Evolutionary conservation across 768 basidiomycete species (phyloP).

Genomic region (Sistotremastrum suecicum): DNA sequence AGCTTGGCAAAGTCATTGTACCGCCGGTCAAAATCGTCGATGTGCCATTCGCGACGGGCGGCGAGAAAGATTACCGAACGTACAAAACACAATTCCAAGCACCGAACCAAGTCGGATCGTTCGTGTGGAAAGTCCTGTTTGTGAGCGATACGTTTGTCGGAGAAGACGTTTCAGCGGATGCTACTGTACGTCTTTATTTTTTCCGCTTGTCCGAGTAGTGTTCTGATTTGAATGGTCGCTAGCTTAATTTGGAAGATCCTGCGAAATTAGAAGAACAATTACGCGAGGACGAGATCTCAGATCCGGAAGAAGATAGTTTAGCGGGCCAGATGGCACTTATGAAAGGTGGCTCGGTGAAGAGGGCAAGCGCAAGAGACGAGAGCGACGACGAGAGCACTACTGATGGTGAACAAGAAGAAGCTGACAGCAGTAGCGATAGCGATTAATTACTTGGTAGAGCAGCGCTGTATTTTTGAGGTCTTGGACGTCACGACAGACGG

Average conservation of each 20-base stretch:
- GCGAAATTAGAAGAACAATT: slow-evolving; percentile 42
- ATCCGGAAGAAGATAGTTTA: slow-evolving; percentile 91
- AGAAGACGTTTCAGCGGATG: slow-evolving; percentile 55
- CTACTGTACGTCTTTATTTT: slow-evolving; percentile 40
- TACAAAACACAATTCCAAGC: slow-evolving; percentile 95
- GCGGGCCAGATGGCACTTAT: slow-evolving; percentile 98
- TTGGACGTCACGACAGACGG: neutral
- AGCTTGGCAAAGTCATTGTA: slow-evolving; percentile 71
- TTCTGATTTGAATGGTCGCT: slow-evolving; percentile 6
- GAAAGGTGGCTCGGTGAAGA: slow-evolving; percentile 81
- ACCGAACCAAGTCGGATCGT: slow-evolving; percentile 67
- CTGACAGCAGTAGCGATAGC: slow-evolving; percentile 38
- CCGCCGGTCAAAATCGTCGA: slow-evolving; percentile 75
- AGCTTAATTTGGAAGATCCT: slow-evolving; percentile 79
- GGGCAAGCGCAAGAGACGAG: slow-evolving; percentile 25
- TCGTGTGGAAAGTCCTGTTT: slow-evolving; percentile 80
- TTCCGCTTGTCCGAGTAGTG: neutral
- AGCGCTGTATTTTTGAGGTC: too few species aligned
- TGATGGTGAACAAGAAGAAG: slow-evolving; percentile 33
- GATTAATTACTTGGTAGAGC: slow-evolving; percentile 17
- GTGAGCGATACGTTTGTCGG: slow-evolving; percentile 84
- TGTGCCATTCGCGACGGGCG: slow-evolving; percentile 42
- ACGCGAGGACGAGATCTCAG: slow-evolving; percentile 88
- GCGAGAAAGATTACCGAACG: slow-evolving; percentile 49
- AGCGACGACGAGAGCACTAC: slow-evolving; percentile 37